Conservation (phyloP, 78 protist species). For the Isochrysis galbana region DNA sequence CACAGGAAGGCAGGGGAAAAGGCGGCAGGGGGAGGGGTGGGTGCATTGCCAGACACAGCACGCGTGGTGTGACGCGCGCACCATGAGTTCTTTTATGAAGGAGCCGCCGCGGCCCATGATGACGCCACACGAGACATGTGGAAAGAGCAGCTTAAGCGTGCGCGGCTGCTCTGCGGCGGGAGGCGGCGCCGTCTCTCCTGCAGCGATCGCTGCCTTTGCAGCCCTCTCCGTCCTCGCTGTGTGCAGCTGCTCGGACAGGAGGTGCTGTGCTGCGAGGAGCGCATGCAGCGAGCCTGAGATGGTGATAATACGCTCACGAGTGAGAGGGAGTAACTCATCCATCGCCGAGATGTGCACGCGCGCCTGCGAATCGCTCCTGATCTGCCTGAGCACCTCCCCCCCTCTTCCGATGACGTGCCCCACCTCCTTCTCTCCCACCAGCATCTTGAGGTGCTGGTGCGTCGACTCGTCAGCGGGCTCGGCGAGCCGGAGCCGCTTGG, state of each 20-base stretch:
- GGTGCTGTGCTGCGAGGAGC: background rate
- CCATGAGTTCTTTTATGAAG: background rate
- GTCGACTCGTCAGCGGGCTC: background rate
- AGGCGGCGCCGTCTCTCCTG: background rate
- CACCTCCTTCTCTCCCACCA: background rate
- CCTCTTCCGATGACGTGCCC: background rate
- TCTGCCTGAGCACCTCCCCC: background rate
- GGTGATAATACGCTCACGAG: background rate
- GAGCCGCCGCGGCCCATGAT: background rate
- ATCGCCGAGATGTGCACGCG: background rate
- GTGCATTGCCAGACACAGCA: no score
- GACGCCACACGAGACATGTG: background rate
- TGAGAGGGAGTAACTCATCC: background rate
- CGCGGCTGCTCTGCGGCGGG: background rate
- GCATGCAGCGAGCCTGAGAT: background rate
- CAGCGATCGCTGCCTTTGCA: background rate
- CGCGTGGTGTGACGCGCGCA: no score
- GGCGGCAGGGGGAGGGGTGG: no score
- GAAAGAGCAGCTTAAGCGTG: background rate
- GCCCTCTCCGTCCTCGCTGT: no score
- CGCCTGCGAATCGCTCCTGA: background rate
- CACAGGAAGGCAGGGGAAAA: no score
- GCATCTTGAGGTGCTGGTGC: background rate
- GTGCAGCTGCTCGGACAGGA: background rate
- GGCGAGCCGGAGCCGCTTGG: background rate